phyloP scores from a whole-genome alignment of 495 filamentous ascomycete species.

The Acidiella bohemica region DNA sequence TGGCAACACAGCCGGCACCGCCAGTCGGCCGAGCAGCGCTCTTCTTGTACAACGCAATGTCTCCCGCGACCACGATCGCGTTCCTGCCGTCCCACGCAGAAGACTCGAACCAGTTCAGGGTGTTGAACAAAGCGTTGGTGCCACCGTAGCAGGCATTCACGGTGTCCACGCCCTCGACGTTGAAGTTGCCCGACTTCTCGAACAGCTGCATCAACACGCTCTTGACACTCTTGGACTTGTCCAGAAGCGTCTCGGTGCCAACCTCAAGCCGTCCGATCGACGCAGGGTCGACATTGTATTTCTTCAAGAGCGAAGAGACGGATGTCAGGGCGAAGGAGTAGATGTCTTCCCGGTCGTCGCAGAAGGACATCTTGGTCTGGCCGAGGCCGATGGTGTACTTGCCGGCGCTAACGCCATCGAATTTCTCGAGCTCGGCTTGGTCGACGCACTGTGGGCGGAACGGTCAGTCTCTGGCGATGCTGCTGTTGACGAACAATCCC shows the following conservation, averaged over 20 bases:
- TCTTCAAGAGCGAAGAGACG: conserved; percentile 73
- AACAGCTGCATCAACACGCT: conserved; percentile 99
- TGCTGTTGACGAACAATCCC: not conserved
- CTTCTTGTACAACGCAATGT: conserved; percentile 97
- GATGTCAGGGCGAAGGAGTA: conserved; percentile 91
- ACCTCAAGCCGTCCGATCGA: conserved; percentile 91
- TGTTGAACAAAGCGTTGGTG: conserved; percentile 95
- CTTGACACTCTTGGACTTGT: conserved; percentile 99
- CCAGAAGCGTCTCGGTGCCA: conserved; percentile 92
- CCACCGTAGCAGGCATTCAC: conserved; percentile 98
- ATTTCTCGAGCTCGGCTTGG: conserved; percentile 90
- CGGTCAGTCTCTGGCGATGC: not conserved
- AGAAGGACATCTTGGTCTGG: conserved; percentile 99
- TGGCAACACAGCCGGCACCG: conserved; percentile 85
- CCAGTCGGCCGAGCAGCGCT: conserved; percentile 90
- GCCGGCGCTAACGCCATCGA: conserved; percentile 85
- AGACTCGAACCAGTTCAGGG: conserved; percentile 94
- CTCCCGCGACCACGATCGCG: conserved; percentile 85
- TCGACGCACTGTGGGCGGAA: conserved; percentile 65
- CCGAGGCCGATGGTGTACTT: conserved; percentile 99
- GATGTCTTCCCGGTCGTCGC: conserved; percentile 98
- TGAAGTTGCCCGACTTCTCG: conserved; percentile 67
- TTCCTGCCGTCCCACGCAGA: conserved; percentile 95
- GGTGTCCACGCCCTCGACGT: conserved; percentile 91
- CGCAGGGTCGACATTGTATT: conserved; percentile 85